phyloP scores from a whole-genome alignment of 306 rosid species.

The Cucurbita maxima region DNA sequence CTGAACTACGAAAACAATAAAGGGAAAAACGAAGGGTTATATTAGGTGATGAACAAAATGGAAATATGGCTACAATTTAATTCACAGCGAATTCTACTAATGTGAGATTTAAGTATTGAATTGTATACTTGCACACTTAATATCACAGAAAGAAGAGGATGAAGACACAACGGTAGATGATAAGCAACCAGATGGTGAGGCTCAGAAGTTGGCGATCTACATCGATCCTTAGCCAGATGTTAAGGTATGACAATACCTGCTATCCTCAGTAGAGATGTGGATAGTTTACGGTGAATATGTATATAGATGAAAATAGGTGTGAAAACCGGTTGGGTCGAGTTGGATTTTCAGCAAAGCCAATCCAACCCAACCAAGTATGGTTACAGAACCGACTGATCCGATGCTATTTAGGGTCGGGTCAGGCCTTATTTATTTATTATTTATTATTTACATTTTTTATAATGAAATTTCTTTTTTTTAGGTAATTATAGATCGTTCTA shows the following conservation, averaged over 20 bases:
- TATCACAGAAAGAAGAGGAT: constrained; percentile 23
- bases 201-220: constrained; percentile 40
- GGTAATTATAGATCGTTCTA: no score
- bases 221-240: constrained; percentile 38
- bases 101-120: not conserved
- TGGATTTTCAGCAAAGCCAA: no score
- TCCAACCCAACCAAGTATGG: no score
- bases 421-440: no score
- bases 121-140: not conserved
- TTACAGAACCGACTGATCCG: no score
- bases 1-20: not conserved
- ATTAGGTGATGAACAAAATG: no score
- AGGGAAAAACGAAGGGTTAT: not conserved
- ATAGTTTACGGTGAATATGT: constrained; percentile 21
- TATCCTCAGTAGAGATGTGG: constrained; percentile 10
- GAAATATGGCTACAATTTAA: not conserved
- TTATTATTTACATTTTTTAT: no score
- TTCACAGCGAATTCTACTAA: not conserved
- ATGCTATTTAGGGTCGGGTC: no score
- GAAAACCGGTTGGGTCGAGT: no score
- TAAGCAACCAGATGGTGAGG: constrained; percentile 29
- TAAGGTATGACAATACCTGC: not conserved
- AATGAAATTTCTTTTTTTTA: no score
- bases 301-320: constrained; percentile 24
- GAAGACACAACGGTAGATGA: not conserved